Evolutionary conservation across 768 basidiomycete genomes (phyloP).

Genomic region (Mycena vulgaris): DNA sequence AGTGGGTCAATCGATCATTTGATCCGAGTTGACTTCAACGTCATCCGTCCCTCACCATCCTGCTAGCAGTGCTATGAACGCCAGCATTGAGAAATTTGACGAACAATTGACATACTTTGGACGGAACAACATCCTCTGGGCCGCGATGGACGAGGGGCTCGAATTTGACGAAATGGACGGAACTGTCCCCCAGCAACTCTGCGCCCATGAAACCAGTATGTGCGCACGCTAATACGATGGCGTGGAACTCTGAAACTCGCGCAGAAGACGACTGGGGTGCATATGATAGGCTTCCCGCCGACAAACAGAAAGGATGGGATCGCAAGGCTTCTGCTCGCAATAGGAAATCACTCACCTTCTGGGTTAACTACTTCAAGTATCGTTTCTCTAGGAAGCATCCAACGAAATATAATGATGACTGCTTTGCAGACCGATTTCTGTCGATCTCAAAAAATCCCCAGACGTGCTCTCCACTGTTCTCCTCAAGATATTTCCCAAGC

Average conservation of each 20-base stretch:
- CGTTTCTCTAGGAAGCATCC: background rate
- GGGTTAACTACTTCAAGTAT: constrained; percentile 24
- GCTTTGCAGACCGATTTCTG: constrained; percentile 7
- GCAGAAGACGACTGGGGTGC: constrained; percentile 14
- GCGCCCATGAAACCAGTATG: constrained; percentile 3
- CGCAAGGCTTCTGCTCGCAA: constrained; percentile 6
- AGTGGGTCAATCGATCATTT: no score
- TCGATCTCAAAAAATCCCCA: constrained; percentile 15
- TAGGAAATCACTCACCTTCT: constrained; percentile 17
- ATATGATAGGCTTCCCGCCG: constrained; percentile 17
- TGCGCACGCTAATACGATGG: background rate
- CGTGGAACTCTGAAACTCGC: background rate
- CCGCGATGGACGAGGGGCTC: constrained; percentile 18
- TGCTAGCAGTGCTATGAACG: background rate
- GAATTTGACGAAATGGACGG: constrained; percentile 9
- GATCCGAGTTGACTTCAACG: no score
- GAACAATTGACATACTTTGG: constrained; percentile 25
- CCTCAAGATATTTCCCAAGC: constrained; percentile 1
- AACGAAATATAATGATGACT: background rate
- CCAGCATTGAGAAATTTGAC: background rate
- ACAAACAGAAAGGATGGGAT: constrained; percentile 3
- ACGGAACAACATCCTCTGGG: constrained; percentile 18
- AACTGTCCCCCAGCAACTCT: constrained; percentile 12
- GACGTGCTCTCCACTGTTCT: constrained; percentile 15
- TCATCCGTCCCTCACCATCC: background rate